Percentiles rank a stretch among this genome's conserved stretches.
These are phyloP conservation scores for Fusarium sp. DNA, from an alignment of 2,329 filamentous ascomycete species.

Conservation along the genomic window DNA sequence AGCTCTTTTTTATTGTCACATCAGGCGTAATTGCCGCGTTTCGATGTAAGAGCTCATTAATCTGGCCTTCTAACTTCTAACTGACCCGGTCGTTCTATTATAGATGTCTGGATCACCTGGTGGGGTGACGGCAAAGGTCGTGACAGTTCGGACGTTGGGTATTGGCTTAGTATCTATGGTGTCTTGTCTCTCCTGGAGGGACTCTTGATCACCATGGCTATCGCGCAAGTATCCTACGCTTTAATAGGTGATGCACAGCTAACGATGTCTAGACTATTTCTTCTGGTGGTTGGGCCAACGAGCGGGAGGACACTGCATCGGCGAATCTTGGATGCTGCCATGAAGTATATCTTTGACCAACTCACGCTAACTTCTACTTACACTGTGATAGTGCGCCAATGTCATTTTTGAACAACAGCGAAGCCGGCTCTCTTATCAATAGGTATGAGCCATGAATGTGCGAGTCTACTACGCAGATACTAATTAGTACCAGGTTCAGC, in stretches of 20 bases:
- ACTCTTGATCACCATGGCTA: conserved; percentile 44
- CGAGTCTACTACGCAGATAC: neutral
- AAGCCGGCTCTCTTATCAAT: conserved; percentile 50
- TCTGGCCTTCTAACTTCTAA: neutral
- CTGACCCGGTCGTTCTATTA: neutral
- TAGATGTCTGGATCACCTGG: conserved; percentile 53
- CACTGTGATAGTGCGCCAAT: conserved; percentile 42
- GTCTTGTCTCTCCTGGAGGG: conserved; percentile 46
- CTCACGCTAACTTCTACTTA: neutral
- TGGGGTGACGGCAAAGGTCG: conserved; percentile 51
- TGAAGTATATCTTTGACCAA: conserved; percentile 31
- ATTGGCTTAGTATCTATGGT: conserved; percentile 51
- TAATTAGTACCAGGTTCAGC: conserved; percentile 54
- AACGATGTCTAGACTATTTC: conserved; percentile 39
- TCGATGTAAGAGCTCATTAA: conserved; percentile 40
- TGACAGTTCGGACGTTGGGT: conserved; percentile 45
- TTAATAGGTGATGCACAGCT: neutral
- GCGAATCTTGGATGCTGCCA: conserved; percentile 45
- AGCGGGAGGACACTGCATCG: conserved; percentile 47
- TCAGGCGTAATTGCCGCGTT: conserved; percentile 44
- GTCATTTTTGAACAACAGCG: conserved; percentile 48
- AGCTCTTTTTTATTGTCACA: conserved; percentile 27
- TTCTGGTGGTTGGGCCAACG: conserved; percentile 46
- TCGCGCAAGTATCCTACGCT: conserved; percentile 38
- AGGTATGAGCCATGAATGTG: conserved; percentile 28